phyloP scores from a whole-genome alignment of 1,139 yeast species.

The Nakaseomyces glabratus region DNA sequence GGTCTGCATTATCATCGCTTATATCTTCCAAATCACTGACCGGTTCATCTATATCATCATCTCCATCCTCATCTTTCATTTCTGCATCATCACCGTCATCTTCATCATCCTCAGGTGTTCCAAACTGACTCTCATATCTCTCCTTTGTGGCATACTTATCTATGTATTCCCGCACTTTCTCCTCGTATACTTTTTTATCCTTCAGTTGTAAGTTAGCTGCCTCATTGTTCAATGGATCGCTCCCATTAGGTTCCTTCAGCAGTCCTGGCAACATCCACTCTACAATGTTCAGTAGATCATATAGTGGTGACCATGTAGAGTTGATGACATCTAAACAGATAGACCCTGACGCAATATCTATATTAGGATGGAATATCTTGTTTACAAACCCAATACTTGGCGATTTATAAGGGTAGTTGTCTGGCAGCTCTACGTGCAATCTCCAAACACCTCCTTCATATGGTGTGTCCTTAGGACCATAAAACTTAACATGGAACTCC shows the following conservation, averaged over 20 bases:
- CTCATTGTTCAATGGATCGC: slow-evolving; percentile 88
- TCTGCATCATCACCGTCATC: slow-evolving; percentile 38
- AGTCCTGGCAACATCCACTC: slow-evolving; percentile 92
- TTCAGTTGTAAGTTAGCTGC: slow-evolving; percentile 77
- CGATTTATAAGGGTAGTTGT: slow-evolving; percentile 89
- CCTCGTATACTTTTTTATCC: slow-evolving; percentile 59
- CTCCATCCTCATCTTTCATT: slow-evolving; percentile 23
- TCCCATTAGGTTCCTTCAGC: slow-evolving; percentile 83
- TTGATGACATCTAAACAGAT: slow-evolving; percentile 95
- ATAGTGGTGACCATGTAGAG: slow-evolving; percentile 98
- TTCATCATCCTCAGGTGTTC: slow-evolving; percentile 41
- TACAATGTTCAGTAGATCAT: slow-evolving; percentile 81
- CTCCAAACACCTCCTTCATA: slow-evolving; percentile 90
- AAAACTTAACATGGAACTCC: slow-evolving; percentile 77
- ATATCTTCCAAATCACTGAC: slow-evolving; percentile 13
- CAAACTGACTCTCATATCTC: slow-evolving; percentile 36
- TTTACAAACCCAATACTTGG: slow-evolving; percentile 94
- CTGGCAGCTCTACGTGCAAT: slow-evolving; percentile 88
- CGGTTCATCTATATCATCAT: slow-evolving; percentile 17
- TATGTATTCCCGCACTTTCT: slow-evolving; percentile 66
- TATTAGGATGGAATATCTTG: slow-evolving; percentile 89
- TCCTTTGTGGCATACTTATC: slow-evolving; percentile 59
- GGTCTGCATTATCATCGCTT: slow-evolving; percentile 28
- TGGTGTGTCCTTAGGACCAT: slow-evolving; percentile 84
- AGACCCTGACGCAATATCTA: slow-evolving; percentile 82